Evolutionary conservation across 306 rosid genomes (phyloP), one percentile per base, ranked within the genome.

Genomic region (barrel medic (Medicago truncatula)): DNA sequence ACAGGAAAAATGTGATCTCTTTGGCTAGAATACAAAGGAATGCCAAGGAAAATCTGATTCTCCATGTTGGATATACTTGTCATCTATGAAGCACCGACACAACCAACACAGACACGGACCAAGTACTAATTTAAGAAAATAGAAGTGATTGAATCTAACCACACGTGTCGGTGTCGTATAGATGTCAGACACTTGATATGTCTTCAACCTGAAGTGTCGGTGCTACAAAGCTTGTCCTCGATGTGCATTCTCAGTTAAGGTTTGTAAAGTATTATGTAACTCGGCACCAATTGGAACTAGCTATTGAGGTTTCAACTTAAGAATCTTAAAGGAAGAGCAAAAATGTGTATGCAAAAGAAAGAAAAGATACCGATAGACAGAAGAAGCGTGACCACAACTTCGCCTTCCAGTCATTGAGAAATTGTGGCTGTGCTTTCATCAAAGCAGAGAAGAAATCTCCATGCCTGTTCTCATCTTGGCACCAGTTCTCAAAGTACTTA

Each of bases 401-500:
- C 1, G 99, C 99, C 89, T 95, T 95, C 99, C 99, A 95, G 82
- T 95, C 99, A 63, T 95, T 95, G 56, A 95, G 93, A 82, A 95
- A 95, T 61, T 95, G 99, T 38, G 98, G 99, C 85, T 95, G 99
- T 21, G 99, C 99, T 81, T 95, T 95, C 97, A 95, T 89, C 81
- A 95, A 85, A 69, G 99, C 99, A 54, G 99, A 92, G 86, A 95
- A 95, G 88, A 95, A 95, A 75, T 95, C 99, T 3, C 99, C 99
- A 20, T 95, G 99, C 53, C 99, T 85, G 71, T 95, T 95, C 89
- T 95, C 99, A 84, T 95, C 99, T 81, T 95, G 99, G 87, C 99
- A 95, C 99, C 99, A 95, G 89, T 95, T 95, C 92, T 95, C 99
- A 74, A 95, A 95, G 83, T 89, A 95, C 88, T 90, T 90, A 80